phyloP scores from a whole-genome alignment of 177 flowering plant genomes.

The Vitis hybrid region DNA sequence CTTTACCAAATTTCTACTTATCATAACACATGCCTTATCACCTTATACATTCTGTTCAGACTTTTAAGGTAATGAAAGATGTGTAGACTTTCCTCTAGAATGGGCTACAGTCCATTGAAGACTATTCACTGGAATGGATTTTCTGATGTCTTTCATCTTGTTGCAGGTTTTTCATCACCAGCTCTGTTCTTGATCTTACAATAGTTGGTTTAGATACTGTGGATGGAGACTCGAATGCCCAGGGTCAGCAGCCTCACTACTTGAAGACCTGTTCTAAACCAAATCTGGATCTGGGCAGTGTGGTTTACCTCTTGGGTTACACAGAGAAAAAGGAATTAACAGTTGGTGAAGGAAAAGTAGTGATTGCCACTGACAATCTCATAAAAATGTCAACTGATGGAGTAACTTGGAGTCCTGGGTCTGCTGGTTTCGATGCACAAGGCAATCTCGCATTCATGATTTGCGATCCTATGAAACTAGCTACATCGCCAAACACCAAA shows the following conservation, averaged over 20 bases:
- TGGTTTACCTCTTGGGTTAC: conserved; percentile 78
- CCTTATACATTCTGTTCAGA: too few species aligned
- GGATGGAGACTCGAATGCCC: conserved; percentile 64
- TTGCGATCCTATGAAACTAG: conserved; percentile 96
- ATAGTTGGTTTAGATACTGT: conserved; percentile 77
- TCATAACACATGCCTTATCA: too few species aligned
- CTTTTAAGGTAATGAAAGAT: too few species aligned
- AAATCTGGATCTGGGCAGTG: conserved; percentile 72
- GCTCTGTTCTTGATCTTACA: conserved; percentile 90
- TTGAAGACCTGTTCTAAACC: conserved; percentile 78
- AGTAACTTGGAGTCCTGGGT: conserved; percentile 80
- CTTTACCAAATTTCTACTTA: too few species aligned
- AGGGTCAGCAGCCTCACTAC: conserved; percentile 64
- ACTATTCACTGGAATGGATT: not conserved
- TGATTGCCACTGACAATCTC: conserved; percentile 90
- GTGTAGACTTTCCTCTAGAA: too few species aligned
- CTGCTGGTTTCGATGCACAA: conserved; percentile 89
- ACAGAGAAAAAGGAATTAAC: conserved; percentile 59
- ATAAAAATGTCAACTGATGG: conserved; percentile 86
- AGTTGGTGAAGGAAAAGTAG: conserved; percentile 82
- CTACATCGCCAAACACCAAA: conserved; percentile 76
- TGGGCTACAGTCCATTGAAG: too few species aligned
- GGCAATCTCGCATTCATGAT: conserved; percentile 96
- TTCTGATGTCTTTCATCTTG: not conserved
- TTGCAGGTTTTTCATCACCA: conserved; percentile 88